Conservation (phyloP, 2,329 filamentous ascomycete genomes). For the Pseudogymnoascus sp. region DNA sequence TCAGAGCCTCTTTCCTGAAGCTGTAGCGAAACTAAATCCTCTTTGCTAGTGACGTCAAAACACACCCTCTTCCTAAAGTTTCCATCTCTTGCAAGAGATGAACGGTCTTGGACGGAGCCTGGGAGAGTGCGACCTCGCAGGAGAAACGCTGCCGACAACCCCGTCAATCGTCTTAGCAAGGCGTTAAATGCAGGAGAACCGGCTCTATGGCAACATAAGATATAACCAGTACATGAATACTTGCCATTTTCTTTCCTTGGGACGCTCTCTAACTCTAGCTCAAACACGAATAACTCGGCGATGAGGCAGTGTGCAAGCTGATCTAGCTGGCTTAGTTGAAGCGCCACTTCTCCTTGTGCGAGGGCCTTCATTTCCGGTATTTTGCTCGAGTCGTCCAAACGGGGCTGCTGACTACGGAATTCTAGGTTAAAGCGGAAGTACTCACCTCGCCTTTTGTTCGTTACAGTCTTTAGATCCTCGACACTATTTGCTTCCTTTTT, state of each 20-base stretch:
- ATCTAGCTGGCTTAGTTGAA: constrained; percentile 17
- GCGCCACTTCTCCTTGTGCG: constrained; percentile 13
- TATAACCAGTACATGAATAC: constrained; percentile 19
- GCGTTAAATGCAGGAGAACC: constrained; percentile 14
- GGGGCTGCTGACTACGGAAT: constrained; percentile 14
- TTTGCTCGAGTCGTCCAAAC: constrained; percentile 10
- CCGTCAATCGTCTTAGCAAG: constrained; percentile 16
- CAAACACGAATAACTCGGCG: constrained; percentile 20
- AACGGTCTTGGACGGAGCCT: constrained; percentile 16
- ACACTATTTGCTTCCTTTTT: constrained; percentile 8
- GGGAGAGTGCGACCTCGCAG: constrained; percentile 15
- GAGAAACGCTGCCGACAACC: constrained; percentile 17
- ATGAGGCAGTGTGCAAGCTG: constrained; percentile 18
- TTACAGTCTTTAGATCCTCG: constrained; percentile 10
- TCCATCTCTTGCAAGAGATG: constrained; percentile 15
- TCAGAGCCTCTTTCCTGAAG: constrained; percentile 14
- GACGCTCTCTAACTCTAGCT: constrained; percentile 15
- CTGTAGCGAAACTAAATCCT: constrained; percentile 14
- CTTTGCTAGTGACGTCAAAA: constrained; percentile 14
- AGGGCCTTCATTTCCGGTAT: constrained; percentile 17
- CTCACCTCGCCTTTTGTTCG: constrained; percentile 12
- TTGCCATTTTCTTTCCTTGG: constrained; percentile 16
- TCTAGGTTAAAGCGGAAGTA: constrained; percentile 18
- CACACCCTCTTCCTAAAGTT: constrained; percentile 21
- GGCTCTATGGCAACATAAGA: constrained; percentile 17